Evolutionary conservation across 305 asterid genomes (phyloP), one percentile per base, ranked within the genome.

Genomic region (Solanum hybrid): DNA sequence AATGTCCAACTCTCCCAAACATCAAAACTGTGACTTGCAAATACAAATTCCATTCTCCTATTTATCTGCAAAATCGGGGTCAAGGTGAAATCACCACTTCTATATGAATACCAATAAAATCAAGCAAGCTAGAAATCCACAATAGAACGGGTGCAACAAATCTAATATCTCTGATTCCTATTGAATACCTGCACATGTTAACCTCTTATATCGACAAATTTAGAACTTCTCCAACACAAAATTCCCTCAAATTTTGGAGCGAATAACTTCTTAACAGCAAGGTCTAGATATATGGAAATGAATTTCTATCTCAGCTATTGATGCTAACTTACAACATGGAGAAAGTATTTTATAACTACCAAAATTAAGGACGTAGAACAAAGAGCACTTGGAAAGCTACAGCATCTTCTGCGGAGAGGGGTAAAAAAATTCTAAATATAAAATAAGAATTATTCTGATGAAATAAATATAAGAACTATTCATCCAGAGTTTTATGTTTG

Each of bases 1-100:
- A 95, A 88, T 32, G 95, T 95, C 99, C 99, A 96, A 90, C 98
- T 96, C 91, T 97, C 99, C 99, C 99, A 96, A 87, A 96, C 98
- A 88, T 97, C 99, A 89, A 97, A 97, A 92, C 98, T 96, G 90
- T 96, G 98, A 91, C 99, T 97, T 69, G 99, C 99, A 75, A 97
- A 96, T 89, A 96, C 98, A 90, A 95, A 95, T 91, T 97, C 99
- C 99, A 95, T 97, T 94, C 99, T 97, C 93, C 99, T 94, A 93
- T 97, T 97, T 91, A 96, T 96, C 99, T 96, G 98, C 91, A 91
- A 88, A 87, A 64, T 71, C 79, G 51, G 77, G 34, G 88, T 60
- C 46, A 22, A 22, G n/a, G 51, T 85, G 88, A 56, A 84, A 80
- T 51, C 80, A 73, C 77, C 66, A 42, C 76, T 85, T 60, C 22